These are phyloP conservation scores for Penicillium paradoxum DNA, from an alignment of 495 filamentous ascomycete genomes.

Conservation along the genomic window DNA sequence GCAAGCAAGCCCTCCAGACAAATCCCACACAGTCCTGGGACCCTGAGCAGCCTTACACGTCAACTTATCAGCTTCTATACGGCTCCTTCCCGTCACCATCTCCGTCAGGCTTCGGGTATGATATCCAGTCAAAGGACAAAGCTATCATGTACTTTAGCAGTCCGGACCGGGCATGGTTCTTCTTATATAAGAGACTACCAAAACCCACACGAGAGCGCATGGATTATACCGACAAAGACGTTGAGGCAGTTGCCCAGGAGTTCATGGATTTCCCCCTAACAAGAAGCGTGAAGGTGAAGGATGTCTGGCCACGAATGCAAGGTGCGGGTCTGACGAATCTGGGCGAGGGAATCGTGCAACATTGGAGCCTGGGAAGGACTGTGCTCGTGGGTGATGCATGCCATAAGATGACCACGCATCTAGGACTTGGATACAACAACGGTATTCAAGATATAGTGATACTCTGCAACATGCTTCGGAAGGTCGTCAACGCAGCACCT, in stretches of 20 bases:
- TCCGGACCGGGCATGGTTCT: constrained; percentile 27
- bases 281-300: constrained; percentile 21
- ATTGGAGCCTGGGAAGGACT: constrained; percentile 20
- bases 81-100: constrained; percentile 26
- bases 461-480: constrained; percentile 29
- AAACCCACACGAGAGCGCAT: constrained; percentile 19
- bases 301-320: constrained; percentile 19
- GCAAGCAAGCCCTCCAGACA: constrained; percentile 26
- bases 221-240: constrained; percentile 27
- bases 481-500: background rate
- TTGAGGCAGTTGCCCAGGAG: constrained; percentile 20
- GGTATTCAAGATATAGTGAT: constrained; percentile 33
- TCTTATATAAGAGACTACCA: constrained; percentile 29
- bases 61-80: constrained; percentile 16
- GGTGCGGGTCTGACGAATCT: constrained; percentile 16
- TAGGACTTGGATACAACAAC: constrained; percentile 30
- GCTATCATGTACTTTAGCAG: constrained; percentile 20
- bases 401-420: constrained; percentile 23
- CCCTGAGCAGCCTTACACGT: constrained; percentile 18
- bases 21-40: constrained; percentile 13
- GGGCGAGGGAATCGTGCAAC: constrained; percentile 20
- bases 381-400: constrained; percentile 24
- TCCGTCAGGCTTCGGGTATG: constrained; percentile 9
- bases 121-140: constrained; percentile 15
- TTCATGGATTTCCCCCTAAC: constrained; percentile 24